Evolutionary conservation across 2,329 filamentous ascomycete genomes (phyloP).

Genomic region (Botrytis hyacinthi): DNA sequence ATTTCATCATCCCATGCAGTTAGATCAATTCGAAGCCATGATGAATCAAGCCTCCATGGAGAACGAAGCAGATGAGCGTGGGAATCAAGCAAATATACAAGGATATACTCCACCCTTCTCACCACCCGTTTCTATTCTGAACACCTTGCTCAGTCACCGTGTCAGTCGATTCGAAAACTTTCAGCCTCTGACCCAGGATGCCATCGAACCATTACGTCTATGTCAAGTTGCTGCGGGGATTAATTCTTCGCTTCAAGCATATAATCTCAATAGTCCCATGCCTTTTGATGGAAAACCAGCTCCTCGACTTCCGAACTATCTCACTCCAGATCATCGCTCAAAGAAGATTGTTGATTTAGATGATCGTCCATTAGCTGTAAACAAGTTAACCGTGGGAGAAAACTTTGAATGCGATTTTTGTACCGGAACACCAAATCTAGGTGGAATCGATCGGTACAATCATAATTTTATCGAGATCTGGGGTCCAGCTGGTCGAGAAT

Average conservation of each 20-base stretch:
- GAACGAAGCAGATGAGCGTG: background rate
- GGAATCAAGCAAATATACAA: background rate
- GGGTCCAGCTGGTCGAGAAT: background rate
- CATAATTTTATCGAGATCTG: background rate
- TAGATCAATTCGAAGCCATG: background rate
- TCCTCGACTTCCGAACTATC: background rate
- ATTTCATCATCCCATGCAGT: background rate
- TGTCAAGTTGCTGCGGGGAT: background rate
- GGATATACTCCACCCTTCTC: background rate
- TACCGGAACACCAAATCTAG: background rate
- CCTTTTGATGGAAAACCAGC: background rate
- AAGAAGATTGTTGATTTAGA: background rate
- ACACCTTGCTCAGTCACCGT: background rate
- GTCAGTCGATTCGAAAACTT: background rate
- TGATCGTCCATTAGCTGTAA: background rate
- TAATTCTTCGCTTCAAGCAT: background rate
- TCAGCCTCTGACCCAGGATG: background rate
- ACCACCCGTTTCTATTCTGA: background rate
- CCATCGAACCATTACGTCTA: background rate
- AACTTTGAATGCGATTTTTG: slow-evolving; percentile 5
- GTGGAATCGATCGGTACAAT: background rate
- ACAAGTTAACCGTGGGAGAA: background rate
- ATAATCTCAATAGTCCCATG: background rate
- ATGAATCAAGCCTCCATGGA: background rate
- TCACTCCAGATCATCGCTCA: background rate